Percentiles rank a stretch among this genome's conserved stretches.
phyloP scores from a whole-genome alignment of 1,139 yeast genomes.

The Citeromyces hawaiiensis region DNA sequence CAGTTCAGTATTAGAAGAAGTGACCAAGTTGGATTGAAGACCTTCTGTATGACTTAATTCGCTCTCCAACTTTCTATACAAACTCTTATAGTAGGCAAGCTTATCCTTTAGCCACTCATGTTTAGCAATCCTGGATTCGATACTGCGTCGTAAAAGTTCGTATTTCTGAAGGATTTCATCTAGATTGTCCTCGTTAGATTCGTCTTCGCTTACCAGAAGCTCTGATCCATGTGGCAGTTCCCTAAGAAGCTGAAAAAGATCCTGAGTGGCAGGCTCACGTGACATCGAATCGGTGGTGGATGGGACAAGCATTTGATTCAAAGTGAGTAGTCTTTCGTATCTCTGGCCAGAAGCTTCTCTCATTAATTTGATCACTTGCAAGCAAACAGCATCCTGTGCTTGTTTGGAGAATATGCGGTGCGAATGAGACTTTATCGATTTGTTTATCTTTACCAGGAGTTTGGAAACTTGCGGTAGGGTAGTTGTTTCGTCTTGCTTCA shows the following conservation, averaged over 20 bases:
- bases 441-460: conserved; percentile 2
- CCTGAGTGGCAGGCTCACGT: conserved; percentile 8
- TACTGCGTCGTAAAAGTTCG: conserved; percentile 5
- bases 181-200: conserved; percentile 10
- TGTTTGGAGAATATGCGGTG: conserved; percentile 3
- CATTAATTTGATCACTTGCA: conserved; percentile 12
- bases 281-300: conserved; percentile 9
- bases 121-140: conserved; percentile 7
- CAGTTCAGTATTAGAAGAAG: conserved; percentile 9
- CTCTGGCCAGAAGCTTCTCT: conserved; percentile 5
- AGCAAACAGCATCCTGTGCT: conserved; percentile 5
- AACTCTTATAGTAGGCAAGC: conserved; percentile 7
- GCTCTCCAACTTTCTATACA: conserved; percentile 3
- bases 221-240: conserved; percentile 15
- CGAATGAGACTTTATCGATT: neutral
- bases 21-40: conserved; percentile 10
- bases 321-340: conserved; percentile 9
- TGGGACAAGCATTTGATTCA: conserved; percentile 12
- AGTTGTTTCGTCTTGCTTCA: neutral
- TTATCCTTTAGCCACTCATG: conserved; percentile 7
- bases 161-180: conserved; percentile 5
- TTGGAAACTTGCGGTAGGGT: neutral
- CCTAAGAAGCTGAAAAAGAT: conserved; percentile 10
- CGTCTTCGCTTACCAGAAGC: conserved; percentile 8
- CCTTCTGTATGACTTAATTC: conserved; percentile 4